Base-by-base conservation (phyloP, 805 yeast genomes). In the Metschnikowia kunwiensis region DNA sequence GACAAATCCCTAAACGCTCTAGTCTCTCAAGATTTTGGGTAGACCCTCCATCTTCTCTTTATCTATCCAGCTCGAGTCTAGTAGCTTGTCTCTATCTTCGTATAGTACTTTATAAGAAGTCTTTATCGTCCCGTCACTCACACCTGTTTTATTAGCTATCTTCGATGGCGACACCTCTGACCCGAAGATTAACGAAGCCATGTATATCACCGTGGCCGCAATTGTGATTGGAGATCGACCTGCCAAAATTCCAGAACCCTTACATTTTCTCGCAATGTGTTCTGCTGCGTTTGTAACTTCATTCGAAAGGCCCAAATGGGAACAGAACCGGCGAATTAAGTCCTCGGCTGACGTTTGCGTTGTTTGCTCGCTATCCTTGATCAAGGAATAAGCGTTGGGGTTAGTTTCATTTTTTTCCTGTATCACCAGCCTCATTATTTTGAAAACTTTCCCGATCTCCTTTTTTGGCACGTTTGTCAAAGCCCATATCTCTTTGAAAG, bases 141-240 rank as follows among this genome's bases (percentile, higher is more conserved):
- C 97, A 50, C 96, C 97, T 12, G 96, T 78, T 51, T 85, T 85
- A 49, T 87, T 96, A 9, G 95, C 86, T 38, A 93, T 91, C 53
- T 78, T 83, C 1, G 82, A 65, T 0, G 96, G 89, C 3, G 84
- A 70, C 24, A 86, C 68, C 34, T 79, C 83, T 23, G 82, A 80
- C 29, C 84, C 84, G 58, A 89, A 89, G n/a, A 93, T 65, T n/a
- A 86, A 68, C 4, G 91, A 84, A 5, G 96, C 86, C 85, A 93
- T 82, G 63, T 91, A 93, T 32, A 93, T 91, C 5, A 93, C 95
- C 1, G 97, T 94, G 6, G 97, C 97, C 0, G 97, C 97, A 55
- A 93, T 87, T 24, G 98, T 91, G 36, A 89, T 89, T 19, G 98
- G 98, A 3, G 96, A 86, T 49, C 96, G 77, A 52, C 98, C 97